Base-by-base conservation (phyloP, 139 green algal genomes). In the Mychonastes homosphaera region DNA sequence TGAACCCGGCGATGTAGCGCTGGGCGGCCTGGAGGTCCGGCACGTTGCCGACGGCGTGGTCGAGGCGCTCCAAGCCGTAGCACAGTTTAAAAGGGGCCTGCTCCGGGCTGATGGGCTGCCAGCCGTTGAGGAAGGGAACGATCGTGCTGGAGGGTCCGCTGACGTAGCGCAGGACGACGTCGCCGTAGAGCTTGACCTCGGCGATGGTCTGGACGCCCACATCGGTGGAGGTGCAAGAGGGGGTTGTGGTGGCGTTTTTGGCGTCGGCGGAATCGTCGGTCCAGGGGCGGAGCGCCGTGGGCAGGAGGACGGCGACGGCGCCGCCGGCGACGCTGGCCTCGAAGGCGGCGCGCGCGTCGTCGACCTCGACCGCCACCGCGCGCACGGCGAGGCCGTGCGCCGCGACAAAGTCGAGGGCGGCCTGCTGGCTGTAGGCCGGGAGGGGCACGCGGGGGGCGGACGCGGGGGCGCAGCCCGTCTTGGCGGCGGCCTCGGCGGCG, bases 41-140 rank as follows among this genome's bases (percentile, higher is more conserved):
- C 30, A 95, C 86, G 68, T 99, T 99, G 56, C 92, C 91, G 18
- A 99, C 92, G 0, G 80, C 86, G 64, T 99, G 92, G 72, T 99
- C 92, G 35, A 97, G 57, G 3, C 92, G 74, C 47, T 70, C 41
- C 40, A 97, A 49, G 19, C 88, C 91, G 64, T 88, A 95, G 28
- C 40, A 65, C 24, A 76, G 53, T 4, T 64, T n/a, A 13, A 44
- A 13, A 13, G 12, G 36, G 36, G 36, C 36, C 36, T 44, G 36
- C 36, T 44, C 12, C 36, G 10, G 36, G 12, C 13, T 10, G 13
- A 44, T 13, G 10, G 12, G 10, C 36, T n/a, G 10, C 36, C 10
- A 44, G 36, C 12, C 36, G 12, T 13, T 13, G 36, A 44, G 13
- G 36, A 10, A 44, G 36, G 13, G n/a, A n/a, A n/a, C n/a, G n/a